These are phyloP conservation scores for Tieghemostelium lacteum DNA, from an alignment of 78 protist genomes.

Conservation along the genomic window DNA sequence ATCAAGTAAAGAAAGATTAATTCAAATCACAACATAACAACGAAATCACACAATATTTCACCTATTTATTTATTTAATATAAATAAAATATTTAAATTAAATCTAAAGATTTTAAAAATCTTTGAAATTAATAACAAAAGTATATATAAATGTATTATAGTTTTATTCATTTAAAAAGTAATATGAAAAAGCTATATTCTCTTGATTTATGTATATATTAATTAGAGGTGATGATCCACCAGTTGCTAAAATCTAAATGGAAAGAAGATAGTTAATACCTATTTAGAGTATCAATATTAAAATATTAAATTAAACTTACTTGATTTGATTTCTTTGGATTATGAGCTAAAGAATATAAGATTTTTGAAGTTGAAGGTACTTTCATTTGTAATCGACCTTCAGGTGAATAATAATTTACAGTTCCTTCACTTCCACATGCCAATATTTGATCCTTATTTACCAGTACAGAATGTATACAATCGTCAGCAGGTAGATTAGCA, in stretches of 20 bases:
- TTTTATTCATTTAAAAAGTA: slow-evolving; percentile 30
- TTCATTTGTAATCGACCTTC: slow-evolving; percentile 51
- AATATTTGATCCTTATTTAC: slow-evolving; percentile 44
- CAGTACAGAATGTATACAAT: slow-evolving; percentile 31
- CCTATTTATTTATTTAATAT: too few relatives aligned
- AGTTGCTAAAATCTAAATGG: slow-evolving; percentile 29
- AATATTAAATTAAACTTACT: slow-evolving; percentile 8
- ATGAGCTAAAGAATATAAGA: slow-evolving; percentile 33
- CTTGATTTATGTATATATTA: slow-evolving; percentile 67
- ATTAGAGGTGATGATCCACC: slow-evolving; percentile 69
- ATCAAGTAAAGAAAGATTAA: too few relatives aligned
- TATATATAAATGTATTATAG: too few relatives aligned
- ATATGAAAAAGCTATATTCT: slow-evolving; percentile 76
- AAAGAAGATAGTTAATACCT: not conserved
- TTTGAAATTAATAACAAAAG: not conserved
- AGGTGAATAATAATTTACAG: slow-evolving; percentile 27
- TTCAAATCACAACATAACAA: too few relatives aligned
- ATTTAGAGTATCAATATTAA: not conserved
- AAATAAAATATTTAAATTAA: too few relatives aligned
- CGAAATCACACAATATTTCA: too few relatives aligned
- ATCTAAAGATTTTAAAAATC: too few relatives aligned
- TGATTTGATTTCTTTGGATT: slow-evolving; percentile 49
- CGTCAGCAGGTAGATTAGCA: slow-evolving; percentile 1
- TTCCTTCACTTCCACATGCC: slow-evolving; percentile 43
- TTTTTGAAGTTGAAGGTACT: slow-evolving; percentile 58